These are phyloP conservation scores for Hypoxylon sp. DNA, from an alignment of 2,329 filamentous ascomycete species.

Conservation along the genomic window DNA sequence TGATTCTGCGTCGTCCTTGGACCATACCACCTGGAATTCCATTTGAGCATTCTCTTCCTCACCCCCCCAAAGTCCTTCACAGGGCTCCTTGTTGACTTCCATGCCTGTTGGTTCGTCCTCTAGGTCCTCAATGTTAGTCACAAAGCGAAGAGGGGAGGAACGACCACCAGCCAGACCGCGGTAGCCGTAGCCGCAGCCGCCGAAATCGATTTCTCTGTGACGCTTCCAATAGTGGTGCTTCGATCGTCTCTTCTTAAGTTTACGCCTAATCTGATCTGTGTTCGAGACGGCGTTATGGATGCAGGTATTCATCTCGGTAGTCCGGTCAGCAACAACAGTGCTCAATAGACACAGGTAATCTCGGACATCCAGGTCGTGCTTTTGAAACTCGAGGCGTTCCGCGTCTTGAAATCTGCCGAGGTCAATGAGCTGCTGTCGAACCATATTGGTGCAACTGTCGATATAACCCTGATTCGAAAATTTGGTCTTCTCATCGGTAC, in stretches of 20 bases:
- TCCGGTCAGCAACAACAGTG: no score
- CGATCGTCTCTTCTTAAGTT: not conserved
- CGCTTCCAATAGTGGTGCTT: not conserved
- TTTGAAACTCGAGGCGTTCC: not conserved
- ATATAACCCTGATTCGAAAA: not conserved
- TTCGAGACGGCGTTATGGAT: not conserved
- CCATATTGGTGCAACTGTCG: not conserved
- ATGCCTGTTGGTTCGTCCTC: not conserved
- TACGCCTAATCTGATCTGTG: not conserved
- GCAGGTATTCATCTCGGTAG: not conserved
- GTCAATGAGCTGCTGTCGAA: not conserved
- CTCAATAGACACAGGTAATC: not conserved
- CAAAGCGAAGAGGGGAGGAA: not conserved
- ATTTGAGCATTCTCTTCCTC: not conserved
- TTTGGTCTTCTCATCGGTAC: not conserved
- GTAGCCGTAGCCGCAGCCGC: not conserved
- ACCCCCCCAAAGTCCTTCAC: not conserved
- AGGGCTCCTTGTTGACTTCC: not conserved
- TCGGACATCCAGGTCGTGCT: not conserved
- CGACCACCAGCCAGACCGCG: not conserved
- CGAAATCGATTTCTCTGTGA: not conserved
- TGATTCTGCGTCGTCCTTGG: not conserved
- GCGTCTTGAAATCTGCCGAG: not conserved
- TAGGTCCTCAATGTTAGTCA: not conserved
- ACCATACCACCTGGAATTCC: not conserved